phyloP scores from a whole-genome alignment of 257 asterid genomes.

The Apocynum venetum region DNA sequence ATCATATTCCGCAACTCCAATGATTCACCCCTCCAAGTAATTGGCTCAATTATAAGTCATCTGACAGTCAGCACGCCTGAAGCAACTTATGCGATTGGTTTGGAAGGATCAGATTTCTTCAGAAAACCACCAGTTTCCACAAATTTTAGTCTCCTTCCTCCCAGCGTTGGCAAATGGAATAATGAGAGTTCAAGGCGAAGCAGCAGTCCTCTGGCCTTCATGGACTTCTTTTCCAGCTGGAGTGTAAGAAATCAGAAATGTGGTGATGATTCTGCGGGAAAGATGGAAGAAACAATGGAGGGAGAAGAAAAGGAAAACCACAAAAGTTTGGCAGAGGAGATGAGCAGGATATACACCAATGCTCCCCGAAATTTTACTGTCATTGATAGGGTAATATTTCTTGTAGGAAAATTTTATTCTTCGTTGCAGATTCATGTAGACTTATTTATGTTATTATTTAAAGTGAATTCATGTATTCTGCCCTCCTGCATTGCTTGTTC shows the following conservation, averaged over 20 bases:
- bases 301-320: conserved; percentile 74
- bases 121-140: conserved; percentile 42
- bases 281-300: conserved; percentile 21
- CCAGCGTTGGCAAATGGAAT: conserved; percentile 25
- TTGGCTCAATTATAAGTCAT: conserved; percentile 63
- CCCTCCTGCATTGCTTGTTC: background rate
- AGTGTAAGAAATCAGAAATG: conserved; percentile 11
- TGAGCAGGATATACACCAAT: conserved; percentile 61
- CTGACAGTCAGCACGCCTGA: conserved; percentile 74
- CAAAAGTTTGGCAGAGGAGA: conserved; percentile 55
- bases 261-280: conserved; percentile 12
- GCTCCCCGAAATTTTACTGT: conserved; percentile 60
- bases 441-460: too few species aligned
- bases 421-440: too few species aligned
- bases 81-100: conserved; percentile 64
- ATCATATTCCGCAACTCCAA: conserved; percentile 37
- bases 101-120: conserved; percentile 61
- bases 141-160: conserved; percentile 55
- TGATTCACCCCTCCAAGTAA: conserved; percentile 30
- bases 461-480: too few species aligned
- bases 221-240: conserved; percentile 36
- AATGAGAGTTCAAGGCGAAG: conserved; percentile 16
- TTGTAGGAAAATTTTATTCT: too few species aligned
- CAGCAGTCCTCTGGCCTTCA: conserved; percentile 28
- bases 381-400: conserved; percentile 58